phyloP scores from a whole-genome alignment of 768 basidiomycete genomes.

The Pulveroboletus ravenelii region DNA sequence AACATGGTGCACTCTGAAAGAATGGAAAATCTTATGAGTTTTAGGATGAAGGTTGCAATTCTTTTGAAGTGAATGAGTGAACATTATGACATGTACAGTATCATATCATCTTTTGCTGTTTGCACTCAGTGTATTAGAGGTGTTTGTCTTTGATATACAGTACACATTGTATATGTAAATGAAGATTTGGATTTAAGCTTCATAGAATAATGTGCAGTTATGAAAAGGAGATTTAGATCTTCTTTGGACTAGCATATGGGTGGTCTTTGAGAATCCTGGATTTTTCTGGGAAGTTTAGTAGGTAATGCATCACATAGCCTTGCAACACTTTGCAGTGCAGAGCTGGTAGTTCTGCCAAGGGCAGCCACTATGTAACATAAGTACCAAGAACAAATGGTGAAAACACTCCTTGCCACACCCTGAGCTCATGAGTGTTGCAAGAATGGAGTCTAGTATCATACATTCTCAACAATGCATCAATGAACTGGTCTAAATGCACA shows the following conservation, averaged over 20 bases:
- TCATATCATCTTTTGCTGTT: background rate
- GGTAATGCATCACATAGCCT: slow-evolving; percentile 52
- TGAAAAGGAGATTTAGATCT: too few relatives aligned
- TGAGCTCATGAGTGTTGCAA: slow-evolving; percentile 72
- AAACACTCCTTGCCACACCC: slow-evolving; percentile 19
- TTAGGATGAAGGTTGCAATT: background rate
- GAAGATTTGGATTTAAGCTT: too few relatives aligned
- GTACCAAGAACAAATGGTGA: too few relatives aligned
- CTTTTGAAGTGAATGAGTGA: background rate
- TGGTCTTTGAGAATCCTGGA: slow-evolving; percentile 41
- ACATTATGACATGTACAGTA: background rate
- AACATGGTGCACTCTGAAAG: background rate
- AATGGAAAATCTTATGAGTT: background rate
- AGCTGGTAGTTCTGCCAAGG: slow-evolving; percentile 86
- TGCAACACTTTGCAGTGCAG: slow-evolving; percentile 49
- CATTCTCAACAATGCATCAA: too few relatives aligned
- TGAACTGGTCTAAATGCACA: too few relatives aligned
- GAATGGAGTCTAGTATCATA: slow-evolving; percentile 59
- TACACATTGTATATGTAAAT: too few relatives aligned
- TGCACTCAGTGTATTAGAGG: too few relatives aligned
- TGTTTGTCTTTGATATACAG: too few relatives aligned
- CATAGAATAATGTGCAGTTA: too few relatives aligned
- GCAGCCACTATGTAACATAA: slow-evolving; percentile 78
- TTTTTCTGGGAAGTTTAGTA: slow-evolving; percentile 46
- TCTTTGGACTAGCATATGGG: too few relatives aligned